Conservation (phyloP, 805 yeast species). For the Debaryomyces prosopidis region DNA sequence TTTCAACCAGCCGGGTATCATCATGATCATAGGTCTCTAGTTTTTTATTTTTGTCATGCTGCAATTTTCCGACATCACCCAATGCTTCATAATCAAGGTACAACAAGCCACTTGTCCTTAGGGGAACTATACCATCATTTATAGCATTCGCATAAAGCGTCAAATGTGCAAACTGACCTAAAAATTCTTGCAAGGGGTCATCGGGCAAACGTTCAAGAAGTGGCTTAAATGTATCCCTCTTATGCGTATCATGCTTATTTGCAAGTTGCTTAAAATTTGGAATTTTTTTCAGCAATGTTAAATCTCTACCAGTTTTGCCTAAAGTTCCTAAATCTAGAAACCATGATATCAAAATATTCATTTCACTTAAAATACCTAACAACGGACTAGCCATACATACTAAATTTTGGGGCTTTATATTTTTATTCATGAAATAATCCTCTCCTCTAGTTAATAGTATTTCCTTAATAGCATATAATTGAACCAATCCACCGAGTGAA, state of each 20-base stretch:
- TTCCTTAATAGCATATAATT: conserved; percentile 40
- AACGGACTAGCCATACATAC: conserved; percentile 45
- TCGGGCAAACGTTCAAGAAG: conserved; percentile 41
- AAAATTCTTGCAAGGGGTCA: conserved; percentile 34
- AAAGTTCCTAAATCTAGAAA: conserved; percentile 44
- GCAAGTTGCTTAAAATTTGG: conserved; percentile 23
- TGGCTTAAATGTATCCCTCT: conserved; percentile 27
- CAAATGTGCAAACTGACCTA: conserved; percentile 30
- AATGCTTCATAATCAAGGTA: conserved; percentile 45
- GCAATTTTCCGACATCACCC: conserved; percentile 36
- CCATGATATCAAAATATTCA: conserved; percentile 40
- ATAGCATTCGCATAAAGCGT: conserved; percentile 46
- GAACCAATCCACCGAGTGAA: conserved; percentile 45
- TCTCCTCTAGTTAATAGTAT: conserved; percentile 31
- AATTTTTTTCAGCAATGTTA: conserved; percentile 35
- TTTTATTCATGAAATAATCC: conserved; percentile 26
- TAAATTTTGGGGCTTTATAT: conserved; percentile 32
- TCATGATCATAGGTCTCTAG: conserved; percentile 4
- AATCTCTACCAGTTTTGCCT: conserved; percentile 47
- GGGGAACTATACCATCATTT: conserved; percentile 48
- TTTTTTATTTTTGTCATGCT: conserved; percentile 9
- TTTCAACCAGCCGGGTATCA: conserved; percentile 7
- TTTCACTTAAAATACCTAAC: conserved; percentile 42
- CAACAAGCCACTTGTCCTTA: conserved; percentile 42
- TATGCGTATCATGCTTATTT: conserved; percentile 7